Evolutionary conservation across 148 eudicot species (phyloP).

Genomic region (Beta vulgaris): DNA sequence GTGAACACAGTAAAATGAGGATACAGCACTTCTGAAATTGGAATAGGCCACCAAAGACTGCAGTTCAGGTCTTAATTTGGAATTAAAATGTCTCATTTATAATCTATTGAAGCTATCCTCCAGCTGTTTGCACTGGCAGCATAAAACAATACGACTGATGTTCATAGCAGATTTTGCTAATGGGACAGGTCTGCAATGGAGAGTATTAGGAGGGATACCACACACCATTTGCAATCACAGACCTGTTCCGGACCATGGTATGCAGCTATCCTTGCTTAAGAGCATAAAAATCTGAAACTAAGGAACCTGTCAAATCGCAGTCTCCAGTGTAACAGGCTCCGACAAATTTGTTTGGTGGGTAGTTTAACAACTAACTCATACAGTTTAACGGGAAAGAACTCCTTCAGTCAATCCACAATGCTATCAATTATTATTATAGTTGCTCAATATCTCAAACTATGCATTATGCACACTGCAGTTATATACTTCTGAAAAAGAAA

Average conservation of each 20-base stretch:
- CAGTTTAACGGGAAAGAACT: background rate
- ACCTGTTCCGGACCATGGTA: constrained; percentile 8
- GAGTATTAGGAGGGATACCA: background rate
- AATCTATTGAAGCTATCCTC: background rate
- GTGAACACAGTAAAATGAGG: background rate
- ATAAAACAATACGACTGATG: background rate
- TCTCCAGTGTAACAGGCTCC: background rate
- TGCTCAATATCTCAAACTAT: background rate
- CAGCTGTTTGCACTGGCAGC: background rate
- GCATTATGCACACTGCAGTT: background rate
- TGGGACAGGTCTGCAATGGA: background rate
- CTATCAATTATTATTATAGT: background rate
- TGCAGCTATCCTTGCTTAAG: background rate
- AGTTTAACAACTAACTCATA: background rate
- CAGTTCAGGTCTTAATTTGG: background rate
- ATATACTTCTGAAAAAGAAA: background rate
- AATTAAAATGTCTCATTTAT: background rate
- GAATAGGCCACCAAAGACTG: background rate
- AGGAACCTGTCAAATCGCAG: background rate
- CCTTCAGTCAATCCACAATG: background rate
- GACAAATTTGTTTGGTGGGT: background rate
- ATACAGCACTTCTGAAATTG: background rate
- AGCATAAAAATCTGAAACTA: background rate
- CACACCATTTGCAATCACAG: background rate
- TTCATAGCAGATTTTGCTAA: background rate